These are phyloP conservation scores for Tieghemiomyces parasiticus DNA, from an alignment of 192 early-diverging fungal species.

Conservation along the genomic window DNA sequence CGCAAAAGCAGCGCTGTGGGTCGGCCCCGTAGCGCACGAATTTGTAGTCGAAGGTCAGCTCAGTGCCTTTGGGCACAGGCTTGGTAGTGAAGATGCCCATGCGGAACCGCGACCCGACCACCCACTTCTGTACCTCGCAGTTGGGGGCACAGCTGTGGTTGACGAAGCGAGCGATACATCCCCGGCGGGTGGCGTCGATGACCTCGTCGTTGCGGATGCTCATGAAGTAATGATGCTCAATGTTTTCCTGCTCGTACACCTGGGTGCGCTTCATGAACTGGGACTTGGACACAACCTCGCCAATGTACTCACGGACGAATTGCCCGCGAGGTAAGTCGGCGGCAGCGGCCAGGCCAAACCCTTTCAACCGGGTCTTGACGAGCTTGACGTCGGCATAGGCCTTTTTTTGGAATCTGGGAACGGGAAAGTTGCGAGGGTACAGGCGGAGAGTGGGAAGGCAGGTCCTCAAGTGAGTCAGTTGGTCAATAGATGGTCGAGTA, in stretches of 20 bases:
- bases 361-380: conserved; percentile 82
- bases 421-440: too few relatives aligned
- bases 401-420: conserved; percentile 73
- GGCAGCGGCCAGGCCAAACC: conserved; percentile 77
- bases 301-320: conserved; percentile 97
- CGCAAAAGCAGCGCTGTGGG: conserved; percentile 90
- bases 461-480: too few relatives aligned
- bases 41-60: conserved; percentile 98
- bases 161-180: conserved; percentile 90
- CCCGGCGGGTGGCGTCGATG: conserved; percentile 89
- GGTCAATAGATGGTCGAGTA: too few relatives aligned
- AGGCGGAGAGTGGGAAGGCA: too few relatives aligned
- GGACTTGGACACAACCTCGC: conserved; percentile 75
- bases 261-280: conserved; percentile 71
- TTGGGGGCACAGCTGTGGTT: conserved; percentile 98
- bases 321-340: conserved; percentile 48
- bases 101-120: conserved; percentile 71
- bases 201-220: conserved; percentile 81
- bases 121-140: conserved; percentile 92
- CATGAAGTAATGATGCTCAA: conserved; percentile 98
- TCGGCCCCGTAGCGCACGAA: conserved; percentile 75
- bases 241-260: conserved; percentile 65
- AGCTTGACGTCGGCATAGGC: conserved; percentile 79
- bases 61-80: conserved; percentile 60
- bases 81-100: conserved; percentile 92